Evolutionary conservation across 768 basidiomycete genomes (phyloP), one percentile per base, ranked within the genome.

Genomic region (Suillus hirtellus): DNA sequence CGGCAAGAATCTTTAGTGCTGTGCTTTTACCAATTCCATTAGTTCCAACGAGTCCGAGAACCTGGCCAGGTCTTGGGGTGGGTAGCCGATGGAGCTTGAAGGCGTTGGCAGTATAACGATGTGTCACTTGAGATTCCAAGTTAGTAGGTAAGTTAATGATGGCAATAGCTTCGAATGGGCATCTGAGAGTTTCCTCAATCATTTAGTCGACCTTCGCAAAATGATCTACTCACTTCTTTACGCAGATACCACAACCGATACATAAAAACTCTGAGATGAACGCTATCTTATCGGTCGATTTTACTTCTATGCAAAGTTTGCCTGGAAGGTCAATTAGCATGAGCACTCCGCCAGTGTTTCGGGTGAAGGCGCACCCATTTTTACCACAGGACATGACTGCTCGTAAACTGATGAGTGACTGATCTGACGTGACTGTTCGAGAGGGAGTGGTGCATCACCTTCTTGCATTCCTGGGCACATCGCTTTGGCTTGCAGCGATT

Each of bases 11-110:
- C 79, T 99, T 99, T 63, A 99, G 81, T 6, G 97, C 97, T 0
- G 97, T 99, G 69, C 93, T 95, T 82, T 99, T 99, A 61, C 97
- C 97, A 68, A 99, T 99, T 88, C 97, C 97, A 78, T 99, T 99
- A 1, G 96, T 98, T 38, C 97, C 97, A 21, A 99, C 97, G 44
- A 99, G 86, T 67, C 97, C 97, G n/a, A 99, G 84, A 3, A 99
- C 97, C 77, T 99, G 97, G 4, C 97, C 97, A 0, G 97, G 96
- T 63, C 97, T 83, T 42, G 97, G 97, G 38, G 95, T 98, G 43
- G 97, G 97, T 52, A 99, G 85, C 59, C 97, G 90, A 82, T 99
- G 97, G 3, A 99, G 88, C 78, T 99, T 99, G 87, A 99, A 99
- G 4, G 97, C 87, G 75, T 99, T 99, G 66, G 97, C 97, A 31